phyloP scores from a whole-genome alignment of 805 yeast species.

The Ogataea pilisensis region DNA sequence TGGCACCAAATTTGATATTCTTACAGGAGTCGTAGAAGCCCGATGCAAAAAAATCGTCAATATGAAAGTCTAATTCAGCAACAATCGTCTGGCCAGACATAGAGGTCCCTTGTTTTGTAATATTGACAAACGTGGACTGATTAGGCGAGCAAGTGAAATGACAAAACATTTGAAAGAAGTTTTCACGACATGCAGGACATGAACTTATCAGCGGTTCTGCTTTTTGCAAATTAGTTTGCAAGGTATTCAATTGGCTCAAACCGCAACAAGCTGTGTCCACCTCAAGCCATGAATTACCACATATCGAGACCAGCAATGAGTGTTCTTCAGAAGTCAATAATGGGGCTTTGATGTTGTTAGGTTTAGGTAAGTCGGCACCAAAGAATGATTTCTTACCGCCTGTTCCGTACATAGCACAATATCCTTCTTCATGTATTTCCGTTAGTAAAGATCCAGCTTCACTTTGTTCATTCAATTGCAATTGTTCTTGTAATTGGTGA shows the following conservation, averaged over 20 bases:
- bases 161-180: slow-evolving; percentile 81
- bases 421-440: slow-evolving; percentile 35
- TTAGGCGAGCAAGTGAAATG: slow-evolving; percentile 86
- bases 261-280: slow-evolving; percentile 65
- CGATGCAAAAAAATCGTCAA: slow-evolving; percentile 56
- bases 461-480: no score
- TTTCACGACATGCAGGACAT: slow-evolving; percentile 89
- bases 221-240: slow-evolving; percentile 60
- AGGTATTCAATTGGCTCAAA: slow-evolving; percentile 49
- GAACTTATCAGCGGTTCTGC: slow-evolving; percentile 81
- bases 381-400: slow-evolving; percentile 79
- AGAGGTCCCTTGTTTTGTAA: slow-evolving; percentile 49
- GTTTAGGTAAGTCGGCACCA: slow-evolving; percentile 79
- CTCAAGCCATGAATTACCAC: slow-evolving; percentile 67
- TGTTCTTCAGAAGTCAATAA: slow-evolving; percentile 42
- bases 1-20: slow-evolving; percentile 85
- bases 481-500: no score
- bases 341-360: slow-evolving; percentile 48
- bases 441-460: slow-evolving; percentile 2
- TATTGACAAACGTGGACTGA: slow-evolving; percentile 70
- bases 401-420: slow-evolving; percentile 52
- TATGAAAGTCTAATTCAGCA: slow-evolving; percentile 61
- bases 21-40: slow-evolving; percentile 80
- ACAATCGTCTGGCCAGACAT: slow-evolving; percentile 56
- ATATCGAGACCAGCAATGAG: slow-evolving; percentile 48